Percentiles rank a stretch among this genome's conserved stretches.
phyloP scores from a whole-genome alignment of 495 filamentous ascomycete genomes.

The Penicillium subrubescens region DNA sequence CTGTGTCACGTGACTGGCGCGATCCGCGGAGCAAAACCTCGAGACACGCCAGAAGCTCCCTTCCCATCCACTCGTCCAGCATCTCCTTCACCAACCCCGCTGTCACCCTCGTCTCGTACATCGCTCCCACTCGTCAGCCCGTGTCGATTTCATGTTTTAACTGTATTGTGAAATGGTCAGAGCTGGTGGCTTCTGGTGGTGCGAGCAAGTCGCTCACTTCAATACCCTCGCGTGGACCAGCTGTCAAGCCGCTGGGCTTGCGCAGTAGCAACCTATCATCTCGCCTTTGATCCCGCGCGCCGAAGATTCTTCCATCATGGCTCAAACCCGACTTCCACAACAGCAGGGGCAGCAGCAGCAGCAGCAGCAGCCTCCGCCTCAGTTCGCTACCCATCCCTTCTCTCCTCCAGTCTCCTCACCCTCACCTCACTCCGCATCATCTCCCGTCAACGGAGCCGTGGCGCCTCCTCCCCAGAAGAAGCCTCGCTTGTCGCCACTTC shows the following conservation, averaged over 20 bases:
- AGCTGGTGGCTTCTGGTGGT: conserved; percentile 44
- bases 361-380: conserved; percentile 39
- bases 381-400: conserved; percentile 51
- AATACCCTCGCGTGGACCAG: conserved; percentile 41
- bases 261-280: conserved; percentile 16
- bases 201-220: conserved; percentile 48
- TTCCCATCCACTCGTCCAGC: conserved; percentile 15
- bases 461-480: conserved; percentile 63
- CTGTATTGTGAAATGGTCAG: conserved; percentile 48
- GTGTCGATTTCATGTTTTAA: conserved; percentile 27
- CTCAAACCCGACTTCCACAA: conserved; percentile 56
- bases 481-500: conserved; percentile 67
- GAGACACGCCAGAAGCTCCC: conserved; percentile 24
- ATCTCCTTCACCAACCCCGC: conserved; percentile 9
- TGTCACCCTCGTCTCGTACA: conserved; percentile 17
- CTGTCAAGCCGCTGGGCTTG: conserved; percentile 27
- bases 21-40: conserved; percentile 36
- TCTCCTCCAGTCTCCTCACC: conserved; percentile 57
- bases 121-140: background rate
- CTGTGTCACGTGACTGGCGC: conserved; percentile 25
- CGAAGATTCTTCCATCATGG: conserved; percentile 51
- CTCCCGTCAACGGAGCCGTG: conserved; percentile 44
- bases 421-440: conserved; percentile 43
- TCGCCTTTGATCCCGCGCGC: background rate
- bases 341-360: conserved; percentile 30